Conservation (phyloP, 768 basidiomycete genomes). For the Flagelloscypha sp. region DNA sequence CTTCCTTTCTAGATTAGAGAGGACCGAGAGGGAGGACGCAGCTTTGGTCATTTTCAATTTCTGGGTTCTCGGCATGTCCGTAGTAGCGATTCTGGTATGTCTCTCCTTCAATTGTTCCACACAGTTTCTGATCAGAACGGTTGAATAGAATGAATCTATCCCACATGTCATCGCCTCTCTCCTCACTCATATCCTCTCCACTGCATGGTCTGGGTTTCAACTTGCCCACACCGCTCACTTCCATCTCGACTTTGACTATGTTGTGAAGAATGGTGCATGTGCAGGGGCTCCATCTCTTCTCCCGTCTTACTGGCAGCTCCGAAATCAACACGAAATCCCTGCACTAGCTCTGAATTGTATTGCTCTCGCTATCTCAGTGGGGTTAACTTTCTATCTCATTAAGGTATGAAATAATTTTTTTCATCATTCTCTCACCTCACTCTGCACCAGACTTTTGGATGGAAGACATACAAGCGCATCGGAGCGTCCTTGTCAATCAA, state of each 20-base stretch:
- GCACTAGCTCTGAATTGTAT: conserved; percentile 55
- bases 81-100: conserved; percentile 41
- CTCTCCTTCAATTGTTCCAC: conserved; percentile 21
- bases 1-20: conserved; percentile 39
- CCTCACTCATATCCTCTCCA: conserved; percentile 26
- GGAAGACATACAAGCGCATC: conserved; percentile 84
- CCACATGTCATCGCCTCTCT: conserved; percentile 28
- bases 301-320: conserved; percentile 55
- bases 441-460: conserved; percentile 53
- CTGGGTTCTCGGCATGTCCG: conserved; percentile 74
- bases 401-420: conserved; percentile 37
- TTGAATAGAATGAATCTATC: conserved; percentile 46
- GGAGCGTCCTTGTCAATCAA: conserved; percentile 70
- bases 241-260: conserved; percentile 42
- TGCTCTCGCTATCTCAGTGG: conserved; percentile 49
- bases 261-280: conserved; percentile 63
- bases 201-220: conserved; percentile 66
- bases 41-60: conserved; percentile 72
- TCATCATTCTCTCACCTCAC: not conserved
- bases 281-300: conserved; percentile 42
- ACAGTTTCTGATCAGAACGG: too few relatives aligned
- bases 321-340: conserved; percentile 53
- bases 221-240: conserved; percentile 53
- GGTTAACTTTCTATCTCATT: conserved; percentile 66
- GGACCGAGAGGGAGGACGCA: conserved; percentile 72